Base-by-base conservation (phyloP, 305 asterid genomes). In the Nicotiana rustica region DNA sequence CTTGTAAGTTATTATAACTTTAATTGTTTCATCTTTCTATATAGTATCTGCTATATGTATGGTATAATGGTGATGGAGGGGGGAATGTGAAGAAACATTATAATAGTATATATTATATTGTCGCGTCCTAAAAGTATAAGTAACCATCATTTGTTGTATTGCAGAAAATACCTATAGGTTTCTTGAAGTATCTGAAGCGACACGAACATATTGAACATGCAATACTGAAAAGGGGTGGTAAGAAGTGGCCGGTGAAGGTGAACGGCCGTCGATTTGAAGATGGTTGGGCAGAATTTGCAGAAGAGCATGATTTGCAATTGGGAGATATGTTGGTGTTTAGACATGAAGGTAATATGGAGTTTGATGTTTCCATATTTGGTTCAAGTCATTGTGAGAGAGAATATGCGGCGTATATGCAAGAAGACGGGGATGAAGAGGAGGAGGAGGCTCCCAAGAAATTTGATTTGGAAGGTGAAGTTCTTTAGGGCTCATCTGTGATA, bases 321-420 rank as follows among this genome's bases (percentile, higher is more conserved):
- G 87, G 85, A 15, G 83, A 82, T 38, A 47, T 85, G 61, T 44
- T 78, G 35, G 75, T 78, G 4, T 82, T 82, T 6, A 77, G 57
- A 29, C 81, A 85, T 67, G 81, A 85, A 82, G 83, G 85, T 41
- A 18, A 82, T 18, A 85, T 59, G 85, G 77, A 81, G 41, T 85
- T 85, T 68, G 71, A 77, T 18, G 85, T 70, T 0, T 1, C 8
- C 69, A 7, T 85, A 3, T 85, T 68, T 41, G 81, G 78, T n/a
- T 73, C 55, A 5, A 82, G 81, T 69, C 29, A 12, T 0, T 85
- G 85, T 47, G 81, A 61, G 29, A 65, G 33, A 78, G 55, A 38
- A 70, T 62, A 49, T 35, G 12, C 62, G 52, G 78, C 21, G 78
- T 70, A 10, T n/a, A 38, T 12, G 36, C 9, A 70, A 44, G 36